Conservation (phyloP, 2,329 filamentous ascomycete genomes). For the Fusarium solani-melongenae region DNA sequence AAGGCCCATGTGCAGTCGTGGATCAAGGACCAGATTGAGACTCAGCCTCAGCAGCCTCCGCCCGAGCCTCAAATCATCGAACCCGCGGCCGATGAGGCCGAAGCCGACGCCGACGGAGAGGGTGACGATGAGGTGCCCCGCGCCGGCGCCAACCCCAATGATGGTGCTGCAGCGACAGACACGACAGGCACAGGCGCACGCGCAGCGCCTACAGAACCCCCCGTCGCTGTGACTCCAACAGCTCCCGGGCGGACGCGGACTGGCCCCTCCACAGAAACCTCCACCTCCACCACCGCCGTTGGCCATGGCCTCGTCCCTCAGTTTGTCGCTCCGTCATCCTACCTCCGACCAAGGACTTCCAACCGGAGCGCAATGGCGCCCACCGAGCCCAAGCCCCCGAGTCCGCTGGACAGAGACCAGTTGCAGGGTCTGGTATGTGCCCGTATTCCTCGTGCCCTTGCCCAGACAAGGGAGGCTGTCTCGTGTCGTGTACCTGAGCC, state of each 20-base stretch:
- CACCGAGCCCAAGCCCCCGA: slow-evolving; percentile 59
- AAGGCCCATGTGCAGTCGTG: slow-evolving; percentile 32
- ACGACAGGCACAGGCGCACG: slow-evolving; percentile 5
- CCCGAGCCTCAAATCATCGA: slow-evolving; percentile 16
- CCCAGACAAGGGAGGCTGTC: background rate
- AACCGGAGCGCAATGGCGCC: slow-evolving; percentile 50
- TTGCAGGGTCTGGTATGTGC: slow-evolving; percentile 78
- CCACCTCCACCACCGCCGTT: slow-evolving; percentile 38
- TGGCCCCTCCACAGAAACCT: slow-evolving; percentile 26
- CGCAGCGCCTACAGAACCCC: background rate
- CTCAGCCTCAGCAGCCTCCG: slow-evolving; percentile 22
- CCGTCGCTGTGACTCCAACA: slow-evolving; percentile 24
- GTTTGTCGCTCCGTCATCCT: slow-evolving; percentile 70
- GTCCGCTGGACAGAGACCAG: slow-evolving; percentile 79
- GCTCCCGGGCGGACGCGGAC: slow-evolving; percentile 38
- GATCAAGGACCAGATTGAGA: slow-evolving; percentile 30
- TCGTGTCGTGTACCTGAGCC: slow-evolving; percentile 1
- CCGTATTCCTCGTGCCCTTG: slow-evolving; percentile 6
- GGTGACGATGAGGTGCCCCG: slow-evolving; percentile 32
- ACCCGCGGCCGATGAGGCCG: background rate
- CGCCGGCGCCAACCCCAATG: slow-evolving; percentile 19
- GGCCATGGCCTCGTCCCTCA: slow-evolving; percentile 56
- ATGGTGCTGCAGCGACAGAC: slow-evolving; percentile 20
- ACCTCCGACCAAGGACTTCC: slow-evolving; percentile 58
- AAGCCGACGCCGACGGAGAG: slow-evolving; percentile 8